Base-by-base conservation (phyloP, 2,329 filamentous ascomycete species). In the Mycosphaerella sp. region DNA sequence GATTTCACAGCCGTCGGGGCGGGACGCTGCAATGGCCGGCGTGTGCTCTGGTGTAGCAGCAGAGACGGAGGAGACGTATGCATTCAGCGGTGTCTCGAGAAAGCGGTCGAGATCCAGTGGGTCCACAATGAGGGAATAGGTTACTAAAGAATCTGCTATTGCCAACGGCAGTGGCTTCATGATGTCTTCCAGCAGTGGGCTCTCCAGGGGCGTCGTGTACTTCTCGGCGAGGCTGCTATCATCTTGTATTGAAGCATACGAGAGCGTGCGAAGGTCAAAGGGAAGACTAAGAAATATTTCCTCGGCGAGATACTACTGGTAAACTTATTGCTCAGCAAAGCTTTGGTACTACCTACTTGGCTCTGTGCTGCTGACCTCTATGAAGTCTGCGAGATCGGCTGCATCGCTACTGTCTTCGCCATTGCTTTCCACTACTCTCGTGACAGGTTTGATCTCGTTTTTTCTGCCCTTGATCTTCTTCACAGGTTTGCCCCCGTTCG, bases 351-450 rank as follows among this genome's bases (percentile, higher is more conserved):
- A 17, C 8, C 29, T n/a, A 21, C 6, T 21, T 14, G 10, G n/a
- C 10, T 32, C 40, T 42, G 40, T 26, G 38, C n/a, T 11, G 45
- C 58, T 9, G 34, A 82, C 80, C 62, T 91, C 84, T 51, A 87
- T 83, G 70, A 95, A 95, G 1, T 95, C 89, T 26, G 82, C 80
- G 21, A 93, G 72, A 51, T 91, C 87, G 61, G 86, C 84, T 4
- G 80, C 80, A 61, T 81, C 74, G 14, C 70, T 65, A 8, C 58
- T 60, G 9, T 53, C 59, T 38, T 58, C 52, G 12, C 57, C 58
- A 14, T 47, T 34, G 43, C 36, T 45, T 10, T 34, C 29, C 31
- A 23, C 42, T 17, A 21, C 14, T 14, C 41, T 55, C 45, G 29
- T 45, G 8, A 67, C 64, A 7, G 68, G 65, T 54, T 70, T 73